A percentile compares a stretch with the other conserved stretches of the same genome.
Conservation (phyloP, 106 monocot species). For the Vanilla planifolia region DNA sequence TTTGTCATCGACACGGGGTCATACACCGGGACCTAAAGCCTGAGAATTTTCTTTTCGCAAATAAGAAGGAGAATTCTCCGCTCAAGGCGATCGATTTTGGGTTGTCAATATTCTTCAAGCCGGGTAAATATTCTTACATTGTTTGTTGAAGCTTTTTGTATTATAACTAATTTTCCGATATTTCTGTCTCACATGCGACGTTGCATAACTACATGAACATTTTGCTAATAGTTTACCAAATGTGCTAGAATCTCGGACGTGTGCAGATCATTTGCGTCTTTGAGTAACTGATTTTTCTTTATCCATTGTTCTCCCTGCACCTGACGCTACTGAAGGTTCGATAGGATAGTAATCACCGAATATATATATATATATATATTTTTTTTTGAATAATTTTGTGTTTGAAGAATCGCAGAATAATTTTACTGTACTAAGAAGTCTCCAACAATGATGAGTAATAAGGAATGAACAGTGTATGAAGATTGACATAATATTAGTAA, state of each 20-base stretch:
- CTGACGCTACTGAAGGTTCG: too few relatives aligned
- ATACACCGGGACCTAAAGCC: slow-evolving; percentile 82
- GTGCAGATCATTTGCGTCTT: neutral
- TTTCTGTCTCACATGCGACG: neutral
- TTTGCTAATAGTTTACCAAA: neutral
- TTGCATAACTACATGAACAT: neutral
- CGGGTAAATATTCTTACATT: slow-evolving; percentile 31
- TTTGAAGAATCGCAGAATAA: too few relatives aligned
- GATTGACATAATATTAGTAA: too few relatives aligned
- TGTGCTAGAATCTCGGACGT: neutral
- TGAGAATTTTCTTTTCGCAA: slow-evolving; percentile 76
- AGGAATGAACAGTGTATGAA: too few relatives aligned
- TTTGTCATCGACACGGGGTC: slow-evolving; percentile 77
- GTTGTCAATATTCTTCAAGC: slow-evolving; percentile 81
- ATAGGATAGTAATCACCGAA: too few relatives aligned
- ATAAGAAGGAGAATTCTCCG: slow-evolving; percentile 79
- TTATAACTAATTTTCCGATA: neutral
- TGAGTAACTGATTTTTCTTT: neutral
- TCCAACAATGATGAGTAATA: too few relatives aligned
- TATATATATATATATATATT: too few relatives aligned
- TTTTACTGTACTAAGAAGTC: too few relatives aligned
- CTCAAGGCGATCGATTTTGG: slow-evolving; percentile 81
- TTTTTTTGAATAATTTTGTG: too few relatives aligned
- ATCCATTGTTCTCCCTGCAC: too few relatives aligned
- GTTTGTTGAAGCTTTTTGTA: neutral